Percentiles rank a stretch among this genome's conserved stretches.
These are phyloP conservation scores for Nicotiana otophora DNA, from an alignment of 257 asterid species.

Conservation along the genomic window DNA sequence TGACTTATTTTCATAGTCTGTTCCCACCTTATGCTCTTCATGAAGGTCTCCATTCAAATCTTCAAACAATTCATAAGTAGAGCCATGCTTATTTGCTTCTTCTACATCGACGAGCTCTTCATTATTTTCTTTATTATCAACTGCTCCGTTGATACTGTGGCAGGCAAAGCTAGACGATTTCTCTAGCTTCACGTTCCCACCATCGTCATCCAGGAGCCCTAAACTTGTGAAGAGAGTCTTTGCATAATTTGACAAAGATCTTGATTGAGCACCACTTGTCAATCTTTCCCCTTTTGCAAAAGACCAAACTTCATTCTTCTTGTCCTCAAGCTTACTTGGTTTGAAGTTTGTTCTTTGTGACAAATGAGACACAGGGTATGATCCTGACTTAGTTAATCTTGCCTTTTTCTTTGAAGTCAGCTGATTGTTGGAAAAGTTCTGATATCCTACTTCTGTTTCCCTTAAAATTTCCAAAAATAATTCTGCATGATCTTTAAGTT, in stretches of 20 bases:
- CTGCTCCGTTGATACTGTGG: not conserved
- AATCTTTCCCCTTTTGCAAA: conserved; percentile 25
- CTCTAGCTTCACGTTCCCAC: conserved; percentile 8
- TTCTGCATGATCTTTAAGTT: conserved; percentile 47
- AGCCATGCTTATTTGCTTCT: not conserved
- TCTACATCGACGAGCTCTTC: not conserved
- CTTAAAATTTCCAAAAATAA: conserved; percentile 35
- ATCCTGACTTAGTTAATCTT: conserved; percentile 53
- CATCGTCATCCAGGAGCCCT: conserved; percentile 12
- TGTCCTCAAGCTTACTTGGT: conserved; percentile 61
- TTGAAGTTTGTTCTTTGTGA: conserved; percentile 29
- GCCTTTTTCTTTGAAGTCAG: conserved; percentile 24
- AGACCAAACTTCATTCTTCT: conserved; percentile 68
- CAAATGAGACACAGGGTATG: conserved; percentile 47
- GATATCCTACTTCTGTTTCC: conserved; percentile 27
- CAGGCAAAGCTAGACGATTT: conserved; percentile 7
- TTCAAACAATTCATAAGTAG: not conserved
- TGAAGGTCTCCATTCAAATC: not conserved
- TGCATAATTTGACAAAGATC: conserved; percentile 10
- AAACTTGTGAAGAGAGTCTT: conserved; percentile 19
- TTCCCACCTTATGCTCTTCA: not conserved
- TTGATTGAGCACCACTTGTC: conserved; percentile 5
- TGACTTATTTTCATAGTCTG: conserved; percentile 4
- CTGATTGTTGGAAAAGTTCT: conserved; percentile 23
- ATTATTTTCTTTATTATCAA: not conserved